Evolutionary conservation across 495 filamentous ascomycete species (phyloP).

Genomic region (Neurospora sublineolata): DNA sequence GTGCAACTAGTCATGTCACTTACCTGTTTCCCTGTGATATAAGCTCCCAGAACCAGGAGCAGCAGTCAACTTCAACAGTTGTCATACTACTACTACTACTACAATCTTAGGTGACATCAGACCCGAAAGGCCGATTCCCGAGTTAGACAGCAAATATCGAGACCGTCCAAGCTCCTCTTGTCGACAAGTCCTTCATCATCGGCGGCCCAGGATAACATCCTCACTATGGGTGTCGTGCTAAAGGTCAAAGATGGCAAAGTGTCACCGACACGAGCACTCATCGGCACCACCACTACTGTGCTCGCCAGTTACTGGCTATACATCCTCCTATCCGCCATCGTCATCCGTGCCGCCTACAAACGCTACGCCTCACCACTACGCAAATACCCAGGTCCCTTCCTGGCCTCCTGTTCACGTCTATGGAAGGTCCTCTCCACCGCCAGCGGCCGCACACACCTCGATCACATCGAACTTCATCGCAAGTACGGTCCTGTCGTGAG

Average conservation of each 20-base stretch:
- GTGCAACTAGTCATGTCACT: background rate
- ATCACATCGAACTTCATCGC: constrained; percentile 37
- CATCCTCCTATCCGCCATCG: constrained; percentile 21
- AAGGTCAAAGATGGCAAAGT: constrained; percentile 16
- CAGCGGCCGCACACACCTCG: constrained; percentile 28
- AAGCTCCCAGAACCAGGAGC: constrained; percentile 1
- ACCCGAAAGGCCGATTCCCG: background rate
- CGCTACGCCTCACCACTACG: constrained; percentile 36
- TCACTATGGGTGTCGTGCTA: constrained; percentile 21
- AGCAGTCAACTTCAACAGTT: constrained; percentile 22
- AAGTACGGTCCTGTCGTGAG: constrained; percentile 47
- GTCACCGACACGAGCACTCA: constrained; percentile 18
- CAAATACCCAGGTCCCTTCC: constrained; percentile 38
- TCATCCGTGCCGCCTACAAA: constrained; percentile 23
- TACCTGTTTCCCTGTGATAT: constrained; percentile 2
- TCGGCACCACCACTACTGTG: constrained; percentile 16
- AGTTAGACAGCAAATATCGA: constrained; percentile 1
- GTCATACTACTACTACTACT: background rate
- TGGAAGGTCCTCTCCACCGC: constrained; percentile 33
- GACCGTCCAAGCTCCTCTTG: background rate
- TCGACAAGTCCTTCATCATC: background rate
- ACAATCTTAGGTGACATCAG: background rate
- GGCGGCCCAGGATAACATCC: background rate
- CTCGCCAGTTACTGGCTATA: constrained; percentile 26
- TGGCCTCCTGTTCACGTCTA: constrained; percentile 35